phyloP scores from a whole-genome alignment of 805 yeast species.

The Metschnikowia cubensis region DNA sequence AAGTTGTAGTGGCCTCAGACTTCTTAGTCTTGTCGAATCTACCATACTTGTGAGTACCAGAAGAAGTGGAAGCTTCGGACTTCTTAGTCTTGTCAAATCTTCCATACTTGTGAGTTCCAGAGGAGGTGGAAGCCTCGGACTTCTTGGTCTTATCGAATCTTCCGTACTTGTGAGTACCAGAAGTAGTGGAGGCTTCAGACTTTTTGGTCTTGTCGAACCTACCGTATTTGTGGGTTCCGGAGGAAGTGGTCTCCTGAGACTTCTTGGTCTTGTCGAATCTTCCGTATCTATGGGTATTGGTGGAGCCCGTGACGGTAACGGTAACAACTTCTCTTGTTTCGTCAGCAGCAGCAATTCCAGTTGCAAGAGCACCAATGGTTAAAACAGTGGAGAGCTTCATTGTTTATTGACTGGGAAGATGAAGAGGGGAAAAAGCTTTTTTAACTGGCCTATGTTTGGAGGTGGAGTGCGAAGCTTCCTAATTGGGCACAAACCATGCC shows the following conservation, averaged over 20 bases:
- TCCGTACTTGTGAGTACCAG: conserved; percentile 51
- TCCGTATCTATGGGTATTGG: conserved; percentile 22
- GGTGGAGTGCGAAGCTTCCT: conserved; percentile 15
- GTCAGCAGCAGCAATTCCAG: conserved; percentile 15
- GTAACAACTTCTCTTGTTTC: conserved; percentile 16
- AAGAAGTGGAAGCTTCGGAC: conserved; percentile 14
- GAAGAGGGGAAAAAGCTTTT: conserved; percentile 1
- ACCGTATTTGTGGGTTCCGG: conserved; percentile 20
- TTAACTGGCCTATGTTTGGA: conserved; percentile 12
- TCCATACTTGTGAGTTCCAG: conserved; percentile 31
- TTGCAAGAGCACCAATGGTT: conserved; percentile 16
- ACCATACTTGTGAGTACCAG: conserved; percentile 30
- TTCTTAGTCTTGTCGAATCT: conserved; percentile 36
- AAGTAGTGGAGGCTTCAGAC: conserved; percentile 9
- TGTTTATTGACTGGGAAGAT: neutral
- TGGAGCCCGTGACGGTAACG: conserved; percentile 16
- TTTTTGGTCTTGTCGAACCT: conserved; percentile 20
- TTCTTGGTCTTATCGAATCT: conserved; percentile 48
- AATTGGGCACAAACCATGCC: conserved; percentile 16
- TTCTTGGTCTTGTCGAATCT: conserved; percentile 23
- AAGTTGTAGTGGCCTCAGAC: conserved; percentile 27
- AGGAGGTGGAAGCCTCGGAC: conserved; percentile 13
- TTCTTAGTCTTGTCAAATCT: conserved; percentile 17
- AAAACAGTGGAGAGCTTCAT: conserved; percentile 18
- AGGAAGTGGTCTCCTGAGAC: conserved; percentile 9